Conservation (phyloP, 2,329 filamentous ascomycete species). For the Pseudocercospora fuligena region DNA sequence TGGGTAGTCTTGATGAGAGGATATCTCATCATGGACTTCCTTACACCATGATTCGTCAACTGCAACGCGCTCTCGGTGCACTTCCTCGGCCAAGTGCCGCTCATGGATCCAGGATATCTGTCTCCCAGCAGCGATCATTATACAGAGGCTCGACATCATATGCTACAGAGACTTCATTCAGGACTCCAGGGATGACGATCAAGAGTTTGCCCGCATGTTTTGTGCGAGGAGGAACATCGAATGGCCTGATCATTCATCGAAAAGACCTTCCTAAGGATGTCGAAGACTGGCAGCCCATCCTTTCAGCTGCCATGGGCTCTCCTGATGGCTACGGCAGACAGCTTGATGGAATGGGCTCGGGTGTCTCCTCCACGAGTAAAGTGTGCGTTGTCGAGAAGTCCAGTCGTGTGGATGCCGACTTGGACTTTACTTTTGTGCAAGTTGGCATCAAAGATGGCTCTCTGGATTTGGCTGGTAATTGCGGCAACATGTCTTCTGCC, state of each 20-base stretch:
- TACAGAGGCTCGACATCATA: slow-evolving; percentile 15
- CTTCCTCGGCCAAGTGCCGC: background rate
- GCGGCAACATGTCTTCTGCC: slow-evolving; percentile 73
- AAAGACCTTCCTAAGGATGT: slow-evolving; percentile 57
- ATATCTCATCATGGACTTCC: background rate
- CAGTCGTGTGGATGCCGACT: slow-evolving; percentile 56
- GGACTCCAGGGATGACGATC: slow-evolving; percentile 19
- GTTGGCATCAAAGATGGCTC: slow-evolving; percentile 65
- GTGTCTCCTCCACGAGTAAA: slow-evolving; percentile 72
- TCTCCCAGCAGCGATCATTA: slow-evolving; percentile 4
- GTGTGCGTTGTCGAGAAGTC: slow-evolving; percentile 68
- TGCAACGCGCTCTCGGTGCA: background rate
- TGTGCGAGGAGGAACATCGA: slow-evolving; percentile 72
- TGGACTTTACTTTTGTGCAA: slow-evolving; percentile 74
- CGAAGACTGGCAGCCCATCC: slow-evolving; percentile 58
- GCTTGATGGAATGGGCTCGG: slow-evolving; percentile 73
- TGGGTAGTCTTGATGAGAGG: background rate
- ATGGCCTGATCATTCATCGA: slow-evolving; percentile 64
- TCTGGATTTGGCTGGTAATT: slow-evolving; percentile 72
- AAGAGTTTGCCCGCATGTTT: slow-evolving; percentile 58
- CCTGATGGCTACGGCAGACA: slow-evolving; percentile 71
- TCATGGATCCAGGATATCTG: background rate
- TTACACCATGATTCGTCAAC: background rate
- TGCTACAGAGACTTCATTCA: slow-evolving; percentile 7
- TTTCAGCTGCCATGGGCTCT: slow-evolving; percentile 65